These are phyloP conservation scores for Arthroderma uncinatum DNA, from an alignment of 2,329 filamentous ascomycete species.

Conservation along the genomic window DNA sequence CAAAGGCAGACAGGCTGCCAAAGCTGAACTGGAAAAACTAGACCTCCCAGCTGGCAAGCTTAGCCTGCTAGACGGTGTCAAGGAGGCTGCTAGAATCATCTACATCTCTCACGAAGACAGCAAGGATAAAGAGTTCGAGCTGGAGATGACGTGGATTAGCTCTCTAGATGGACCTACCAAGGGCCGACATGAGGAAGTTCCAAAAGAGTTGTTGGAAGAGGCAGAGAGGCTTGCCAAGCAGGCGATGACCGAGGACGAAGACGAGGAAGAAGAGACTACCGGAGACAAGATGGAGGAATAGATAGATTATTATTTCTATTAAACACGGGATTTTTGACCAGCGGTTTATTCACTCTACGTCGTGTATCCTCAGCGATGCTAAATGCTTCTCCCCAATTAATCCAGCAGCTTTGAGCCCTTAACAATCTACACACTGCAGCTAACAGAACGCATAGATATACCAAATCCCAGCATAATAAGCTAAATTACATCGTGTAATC, in stretches of 20 bases:
- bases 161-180: conserved; percentile 73
- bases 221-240: conserved; percentile 89
- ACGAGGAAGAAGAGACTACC: conserved; percentile 56
- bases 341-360: too few species aligned
- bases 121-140: conserved; percentile 99
- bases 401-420: too few species aligned
- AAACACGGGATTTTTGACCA: too few species aligned
- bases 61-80: conserved; percentile 75
- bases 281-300: conserved; percentile 75
- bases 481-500: background rate
- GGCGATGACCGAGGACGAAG: conserved; percentile 74
- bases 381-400: too few species aligned
- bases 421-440: too few species aligned
- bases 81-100: conserved; percentile 94
- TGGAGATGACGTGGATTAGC: conserved; percentile 99
- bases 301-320: background rate
- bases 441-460: conserved; percentile 6
- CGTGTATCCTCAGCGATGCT: too few species aligned
- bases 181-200: conserved; percentile 85
- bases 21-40: conserved; percentile 96
- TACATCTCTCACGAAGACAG: conserved; percentile 96
- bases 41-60: conserved; percentile 69
- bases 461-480: background rate
- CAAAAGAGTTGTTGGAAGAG: conserved; percentile 79
- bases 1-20: conserved; percentile 91